Conservation (phyloP, 805 yeast species). For the Brettanomyces sp. region DNA sequence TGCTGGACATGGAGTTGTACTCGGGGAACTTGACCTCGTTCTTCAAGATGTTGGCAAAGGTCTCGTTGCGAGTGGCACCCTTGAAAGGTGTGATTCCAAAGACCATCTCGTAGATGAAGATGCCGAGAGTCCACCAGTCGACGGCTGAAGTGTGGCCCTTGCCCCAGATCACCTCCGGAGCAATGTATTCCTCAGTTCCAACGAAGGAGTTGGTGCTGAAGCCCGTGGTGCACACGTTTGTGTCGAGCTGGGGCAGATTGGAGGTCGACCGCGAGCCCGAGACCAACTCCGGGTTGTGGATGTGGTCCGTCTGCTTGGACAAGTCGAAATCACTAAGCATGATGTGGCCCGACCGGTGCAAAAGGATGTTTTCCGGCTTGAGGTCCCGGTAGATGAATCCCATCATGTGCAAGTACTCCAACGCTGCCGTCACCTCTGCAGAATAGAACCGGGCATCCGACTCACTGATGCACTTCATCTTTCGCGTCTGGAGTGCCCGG, state of each 20-base stretch:
- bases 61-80: conserved; percentile 79
- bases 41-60: conserved; percentile 81
- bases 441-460: conserved; percentile 90
- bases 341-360: conserved; percentile 96
- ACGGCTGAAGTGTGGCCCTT: conserved; percentile 97
- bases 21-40: conserved; percentile 78
- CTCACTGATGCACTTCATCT: conserved; percentile 76
- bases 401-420: conserved; percentile 91
- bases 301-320: conserved; percentile 75
- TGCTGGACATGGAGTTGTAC: conserved; percentile 44
- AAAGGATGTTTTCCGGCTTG: conserved; percentile 89
- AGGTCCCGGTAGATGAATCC: conserved; percentile 95
- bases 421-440: conserved; percentile 93
- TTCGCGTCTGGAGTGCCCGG: conserved; percentile 87
- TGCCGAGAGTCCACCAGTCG: conserved; percentile 99
- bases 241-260: conserved; percentile 64
- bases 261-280: conserved; percentile 22
- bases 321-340: conserved; percentile 96
- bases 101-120: conserved; percentile 86
- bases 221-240: conserved; percentile 91
- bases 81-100: conserved; percentile 96
- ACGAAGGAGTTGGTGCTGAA: conserved; percentile 97
- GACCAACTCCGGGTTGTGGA: conserved; percentile 67
- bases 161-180: conserved; percentile 96
- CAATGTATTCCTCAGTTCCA: conserved; percentile 97